Base-by-base conservation (phyloP, 352 stramenopile genomes). In the Plasmopara muralis region DNA sequence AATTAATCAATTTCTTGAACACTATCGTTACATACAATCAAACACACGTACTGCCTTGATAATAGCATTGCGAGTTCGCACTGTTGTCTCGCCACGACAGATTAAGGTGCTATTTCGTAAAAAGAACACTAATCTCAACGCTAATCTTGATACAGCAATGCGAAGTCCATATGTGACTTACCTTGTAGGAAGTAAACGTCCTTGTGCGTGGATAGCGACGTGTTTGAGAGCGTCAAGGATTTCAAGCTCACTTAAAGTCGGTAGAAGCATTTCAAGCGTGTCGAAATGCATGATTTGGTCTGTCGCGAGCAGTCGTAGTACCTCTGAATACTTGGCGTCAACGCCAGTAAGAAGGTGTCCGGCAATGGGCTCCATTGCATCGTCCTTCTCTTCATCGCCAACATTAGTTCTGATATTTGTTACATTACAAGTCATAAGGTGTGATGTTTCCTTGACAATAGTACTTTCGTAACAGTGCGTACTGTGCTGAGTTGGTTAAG, bases 261-360 rank as follows among this genome's bases (percentile, higher is more conserved):
- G 68, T 25, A 85, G 55, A 28, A 85, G 55, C 42, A 58, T 64
- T 6, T 39, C 34, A 8, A 85, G 55, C 10, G 63, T 59, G 43
- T 85, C 62, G 43, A 79, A 83, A 45, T 85, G 66, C 69, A 67
- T 76, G 53, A 61, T 85, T 47, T 75, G 56, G 31, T 65, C 54
- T 2, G 65, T 61, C 13, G 44, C 47, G 29, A 62, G 56, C 7
- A 67, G 30, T 25, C 44, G 41, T 30, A 71, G 15, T 13, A 72
- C 50, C 13, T 59, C 50, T 18, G 52, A 43, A 39, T 77, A 62
- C 33, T 68, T 74, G 0, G 46, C 42, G 38, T 79, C 58, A 51
- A 81, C 53, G 30, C 52, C 43, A 34, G 58, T 40, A 40, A 62
- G 54, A 37, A 64, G 41, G 5, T 62, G 47, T 47, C 57, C 60